phyloP scores from a whole-genome alignment of 345 rosid genomes.

The Raphanus sativus region DNA sequence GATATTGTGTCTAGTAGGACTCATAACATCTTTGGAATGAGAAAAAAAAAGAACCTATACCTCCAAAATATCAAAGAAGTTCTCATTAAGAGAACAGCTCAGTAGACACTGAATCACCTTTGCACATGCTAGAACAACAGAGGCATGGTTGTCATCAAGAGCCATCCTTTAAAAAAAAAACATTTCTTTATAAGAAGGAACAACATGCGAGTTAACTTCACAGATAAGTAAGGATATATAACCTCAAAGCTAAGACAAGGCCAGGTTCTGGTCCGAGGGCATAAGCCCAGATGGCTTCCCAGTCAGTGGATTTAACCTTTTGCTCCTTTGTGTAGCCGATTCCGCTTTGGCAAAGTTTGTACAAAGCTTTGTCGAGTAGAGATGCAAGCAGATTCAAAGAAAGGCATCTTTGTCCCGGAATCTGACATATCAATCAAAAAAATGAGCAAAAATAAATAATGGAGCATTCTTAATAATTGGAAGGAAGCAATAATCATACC shows the following conservation, averaged over 20 bases:
- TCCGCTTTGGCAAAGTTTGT: conserved; percentile 49
- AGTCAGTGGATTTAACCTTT: conserved; percentile 48
- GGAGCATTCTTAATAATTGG: not conserved
- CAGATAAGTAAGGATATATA: conserved; percentile 22
- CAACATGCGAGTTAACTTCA: conserved; percentile 10
- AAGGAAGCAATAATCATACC: conserved; percentile 45
- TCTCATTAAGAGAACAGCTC: conserved; percentile 66
- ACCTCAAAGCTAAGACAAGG: conserved; percentile 87
- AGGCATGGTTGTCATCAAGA: conserved; percentile 83
- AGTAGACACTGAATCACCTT: conserved; percentile 65
- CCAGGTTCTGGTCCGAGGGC: conserved; percentile 97
- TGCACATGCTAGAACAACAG: conserved; percentile 73
- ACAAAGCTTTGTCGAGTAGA: conserved; percentile 69
- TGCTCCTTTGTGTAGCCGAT: conserved; percentile 39
- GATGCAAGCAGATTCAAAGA: conserved; percentile 74
- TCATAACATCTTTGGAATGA: not conserved
- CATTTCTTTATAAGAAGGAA: not conserved
- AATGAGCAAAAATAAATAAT: conserved; percentile 1
- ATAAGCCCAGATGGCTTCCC: conserved; percentile 95
- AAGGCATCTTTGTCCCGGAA: conserved; percentile 82
- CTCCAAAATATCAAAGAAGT: conserved; percentile 67
- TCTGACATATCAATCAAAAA: conserved; percentile 45
- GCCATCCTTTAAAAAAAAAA: conserved; percentile 58
- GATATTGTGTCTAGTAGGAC: not conserved
- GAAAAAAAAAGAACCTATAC: conserved; percentile 43